Base-by-base conservation (phyloP, 1,284 basidiomycete species). In the Spongiforma sp. region DNA sequence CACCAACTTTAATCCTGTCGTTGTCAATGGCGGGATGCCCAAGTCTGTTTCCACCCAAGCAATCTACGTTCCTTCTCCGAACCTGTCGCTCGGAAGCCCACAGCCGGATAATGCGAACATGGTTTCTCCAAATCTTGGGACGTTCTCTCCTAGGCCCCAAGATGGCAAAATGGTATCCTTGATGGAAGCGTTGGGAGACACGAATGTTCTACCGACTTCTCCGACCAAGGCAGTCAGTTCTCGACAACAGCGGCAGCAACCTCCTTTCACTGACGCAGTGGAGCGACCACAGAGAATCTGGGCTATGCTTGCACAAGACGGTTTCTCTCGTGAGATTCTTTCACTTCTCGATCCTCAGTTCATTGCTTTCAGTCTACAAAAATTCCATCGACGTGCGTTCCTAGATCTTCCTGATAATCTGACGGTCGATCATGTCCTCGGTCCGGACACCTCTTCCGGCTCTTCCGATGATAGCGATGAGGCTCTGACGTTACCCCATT, bases 251-350 rank as follows among this genome's bases (percentile, higher is more conserved):
- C 69, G 62, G 2, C 30, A 59, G 9, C 75, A 77, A 21, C 48
- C 60, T 61, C 64, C 67, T 10, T 72, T 63, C 3, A 10, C 66
- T 11, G 73, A 78, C 17, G 3, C 62, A 62, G 57, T 59, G 62
- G 64, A 75, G 68, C 57, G 75, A 68, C 50, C 69, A 63, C 54
- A 60, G 24, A 67, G 59, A 24, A 28, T 73, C 74, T 87, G 87
- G 82, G 69, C 77, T 2, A 77, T 80, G 24, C 77, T 93, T 17
- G 82, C 87, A 28, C 81, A 83, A 52, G 88, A 88, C 65, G 90
- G 91, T 3, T 80, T 93, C n/a, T 87, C 89, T n/a, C 80, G 87
- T 30, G 87, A 90, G 46, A 79, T 89, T 5, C 79, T 93, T 46
- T 77, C 88, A 15, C 72, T 81, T 37, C 77, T 91, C 21, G 89